Conservation (phyloP, 805 yeast genomes). For the Debaryomyces hansenii region DNA sequence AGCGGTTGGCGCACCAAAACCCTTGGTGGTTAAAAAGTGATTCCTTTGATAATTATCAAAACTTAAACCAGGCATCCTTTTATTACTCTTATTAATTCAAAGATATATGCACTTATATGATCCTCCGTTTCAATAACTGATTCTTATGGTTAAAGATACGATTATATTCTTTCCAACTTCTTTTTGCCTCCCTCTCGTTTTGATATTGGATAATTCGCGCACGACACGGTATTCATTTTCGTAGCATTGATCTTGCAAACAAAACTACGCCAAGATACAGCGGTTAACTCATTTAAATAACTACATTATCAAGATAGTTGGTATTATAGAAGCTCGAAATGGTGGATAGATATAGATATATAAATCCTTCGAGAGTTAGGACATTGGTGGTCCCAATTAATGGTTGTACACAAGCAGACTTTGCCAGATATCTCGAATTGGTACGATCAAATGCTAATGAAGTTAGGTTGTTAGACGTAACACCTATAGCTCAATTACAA, state of each 20-base stretch:
- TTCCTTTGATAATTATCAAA: slow-evolving; percentile 95
- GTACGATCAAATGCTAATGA: slow-evolving; percentile 52
- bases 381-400: slow-evolving; percentile 70
- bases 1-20: slow-evolving; percentile 78
- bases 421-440: slow-evolving; percentile 40
- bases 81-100: background rate
- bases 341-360: slow-evolving; percentile 47
- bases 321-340: background rate
- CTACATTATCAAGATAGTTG: background rate
- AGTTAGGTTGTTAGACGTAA: slow-evolving; percentile 71
- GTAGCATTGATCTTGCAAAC: too few relatives aligned
- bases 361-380: slow-evolving; percentile 66
- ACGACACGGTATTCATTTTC: background rate
- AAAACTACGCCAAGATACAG: too few relatives aligned
- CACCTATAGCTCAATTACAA: slow-evolving; percentile 50
- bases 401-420: slow-evolving; percentile 41
- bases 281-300: background rate
- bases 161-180: background rate
- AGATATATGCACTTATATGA: background rate
- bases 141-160: too few relatives aligned
- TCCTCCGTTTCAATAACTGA: too few relatives aligned
- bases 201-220: slow-evolving; percentile 1
- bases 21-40: slow-evolving; percentile 65
- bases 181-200: slow-evolving; percentile 3
- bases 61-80: slow-evolving; percentile 79